Conservation (phyloP, 2,329 filamentous ascomycete species). For the Fusarium sp. region DNA sequence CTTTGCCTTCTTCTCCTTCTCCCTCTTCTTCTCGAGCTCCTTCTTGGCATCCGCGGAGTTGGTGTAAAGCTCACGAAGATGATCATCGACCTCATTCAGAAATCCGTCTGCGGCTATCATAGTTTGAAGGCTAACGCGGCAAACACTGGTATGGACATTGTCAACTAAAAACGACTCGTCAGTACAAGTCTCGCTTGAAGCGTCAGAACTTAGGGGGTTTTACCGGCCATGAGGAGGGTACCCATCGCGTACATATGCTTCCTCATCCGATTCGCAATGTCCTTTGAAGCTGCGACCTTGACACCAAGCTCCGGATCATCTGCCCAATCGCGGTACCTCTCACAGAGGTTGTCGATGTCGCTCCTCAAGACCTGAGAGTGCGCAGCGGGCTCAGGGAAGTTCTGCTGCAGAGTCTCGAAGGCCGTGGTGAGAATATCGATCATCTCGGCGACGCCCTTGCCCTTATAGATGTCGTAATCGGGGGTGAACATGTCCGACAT, state of each 20-base stretch:
- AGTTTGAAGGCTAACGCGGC: no score
- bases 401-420: background rate
- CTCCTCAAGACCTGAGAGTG: background rate
- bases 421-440: background rate
- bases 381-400: background rate
- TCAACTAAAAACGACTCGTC: background rate
- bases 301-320: background rate
- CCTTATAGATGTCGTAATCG: background rate
- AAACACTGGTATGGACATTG: background rate
- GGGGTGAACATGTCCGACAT: background rate
- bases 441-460: background rate
- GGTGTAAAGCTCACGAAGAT: background rate
- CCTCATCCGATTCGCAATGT: background rate
- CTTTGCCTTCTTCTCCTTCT: background rate
- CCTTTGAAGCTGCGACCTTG: no score
- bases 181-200: background rate
- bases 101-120: background rate
- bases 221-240: background rate
- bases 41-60: background rate
- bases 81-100: background rate
- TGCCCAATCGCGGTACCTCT: background rate
- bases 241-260: background rate
- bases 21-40: background rate
- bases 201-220: rapidly evolving
- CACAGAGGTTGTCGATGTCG: background rate